Percentiles rank a stretch among this genome's conserved stretches.
Evolutionary conservation across 495 filamentous ascomycete species (phyloP).

Genomic region (Xylaria telfairii): DNA sequence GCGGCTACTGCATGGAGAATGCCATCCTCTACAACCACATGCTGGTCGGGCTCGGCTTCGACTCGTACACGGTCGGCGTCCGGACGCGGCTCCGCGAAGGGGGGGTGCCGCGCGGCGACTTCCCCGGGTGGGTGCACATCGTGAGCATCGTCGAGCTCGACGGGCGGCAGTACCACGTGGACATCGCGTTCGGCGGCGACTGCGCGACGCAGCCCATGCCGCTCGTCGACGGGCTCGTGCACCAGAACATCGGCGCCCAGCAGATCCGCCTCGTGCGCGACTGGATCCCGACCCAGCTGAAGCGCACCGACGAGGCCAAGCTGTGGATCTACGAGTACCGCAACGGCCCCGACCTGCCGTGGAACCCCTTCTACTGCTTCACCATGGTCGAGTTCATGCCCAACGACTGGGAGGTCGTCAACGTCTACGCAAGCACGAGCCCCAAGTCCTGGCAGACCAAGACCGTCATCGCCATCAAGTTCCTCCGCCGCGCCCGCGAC

Average conservation of each 20-base stretch:
- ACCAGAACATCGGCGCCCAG: slow-evolving; percentile 54
- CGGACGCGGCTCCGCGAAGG: slow-evolving; percentile 39
- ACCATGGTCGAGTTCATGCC: slow-evolving; percentile 65
- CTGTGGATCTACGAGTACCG: slow-evolving; percentile 71
- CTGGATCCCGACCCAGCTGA: slow-evolving; percentile 54
- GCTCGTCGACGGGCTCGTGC: slow-evolving; percentile 48
- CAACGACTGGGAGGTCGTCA: slow-evolving; percentile 67
- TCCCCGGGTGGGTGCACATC: slow-evolving; percentile 62
- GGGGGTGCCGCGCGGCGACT: slow-evolving; percentile 45
- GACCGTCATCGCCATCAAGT: slow-evolving; percentile 61
- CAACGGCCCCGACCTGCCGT: slow-evolving; percentile 50
- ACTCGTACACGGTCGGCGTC: slow-evolving; percentile 52
- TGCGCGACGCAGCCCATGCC: slow-evolving; percentile 63
- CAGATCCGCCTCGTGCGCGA: slow-evolving; percentile 55
- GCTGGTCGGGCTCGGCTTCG: slow-evolving; percentile 64
- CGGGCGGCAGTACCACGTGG: slow-evolving; percentile 57
- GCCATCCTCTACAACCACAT: slow-evolving; percentile 67
- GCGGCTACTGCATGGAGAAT: slow-evolving; percentile 75
- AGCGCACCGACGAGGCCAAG: slow-evolving; percentile 46
- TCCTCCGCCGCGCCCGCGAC: slow-evolving; percentile 51
- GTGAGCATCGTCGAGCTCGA: slow-evolving; percentile 57
- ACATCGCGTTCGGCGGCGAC: slow-evolving; percentile 70
- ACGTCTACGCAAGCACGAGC: slow-evolving; percentile 56
- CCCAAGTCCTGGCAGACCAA: slow-evolving; percentile 55
- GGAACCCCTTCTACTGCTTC: slow-evolving; percentile 67